Conservation (phyloP, 2,329 filamentous ascomycete genomes). For the Talaromyces sp. region DNA sequence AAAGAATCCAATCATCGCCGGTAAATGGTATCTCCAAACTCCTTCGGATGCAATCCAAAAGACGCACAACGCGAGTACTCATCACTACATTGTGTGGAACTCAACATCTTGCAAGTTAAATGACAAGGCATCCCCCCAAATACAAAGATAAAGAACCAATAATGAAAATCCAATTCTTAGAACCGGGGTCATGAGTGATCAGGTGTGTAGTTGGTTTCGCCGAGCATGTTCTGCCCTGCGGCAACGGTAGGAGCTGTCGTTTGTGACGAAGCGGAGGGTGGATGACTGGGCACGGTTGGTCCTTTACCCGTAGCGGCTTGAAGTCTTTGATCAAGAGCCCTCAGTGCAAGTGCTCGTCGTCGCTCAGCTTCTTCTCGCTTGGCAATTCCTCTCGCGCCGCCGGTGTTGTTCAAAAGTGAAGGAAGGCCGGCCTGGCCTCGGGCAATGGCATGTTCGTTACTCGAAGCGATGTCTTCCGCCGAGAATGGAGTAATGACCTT, state of each 20-base stretch:
- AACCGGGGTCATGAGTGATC: conserved; percentile 45
- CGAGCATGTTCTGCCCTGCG: conserved; percentile 56
- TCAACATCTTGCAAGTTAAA: background rate
- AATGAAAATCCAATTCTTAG: background rate
- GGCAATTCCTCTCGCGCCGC: conserved; percentile 47
- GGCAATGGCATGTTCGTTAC: conserved; percentile 65
- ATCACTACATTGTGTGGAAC: background rate
- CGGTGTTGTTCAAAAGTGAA: conserved; percentile 51
- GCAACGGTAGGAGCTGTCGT: conserved; percentile 53
- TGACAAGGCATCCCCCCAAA: background rate
- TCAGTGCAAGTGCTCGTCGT: conserved; percentile 80
- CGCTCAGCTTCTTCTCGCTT: conserved; percentile 89
- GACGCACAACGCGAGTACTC: background rate
- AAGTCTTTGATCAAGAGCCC: conserved; percentile 85
- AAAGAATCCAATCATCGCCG: background rate
- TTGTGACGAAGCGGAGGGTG: conserved; percentile 32
- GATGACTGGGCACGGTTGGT: conserved; percentile 27
- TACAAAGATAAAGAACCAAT: background rate
- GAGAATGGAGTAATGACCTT: conserved; percentile 83
- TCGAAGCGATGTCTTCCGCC: conserved; percentile 69
- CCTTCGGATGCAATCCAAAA: conserved; percentile 7
- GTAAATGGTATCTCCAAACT: conserved; percentile 10
- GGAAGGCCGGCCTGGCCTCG: conserved; percentile 59
- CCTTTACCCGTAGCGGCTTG: conserved; percentile 68
- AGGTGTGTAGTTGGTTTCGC: conserved; percentile 66